Percentiles rank a stretch among this genome's conserved stretches.
Conservation (phyloP, 2,329 filamentous ascomycete genomes). For the Hawksworthiomyces lignivorus region DNA sequence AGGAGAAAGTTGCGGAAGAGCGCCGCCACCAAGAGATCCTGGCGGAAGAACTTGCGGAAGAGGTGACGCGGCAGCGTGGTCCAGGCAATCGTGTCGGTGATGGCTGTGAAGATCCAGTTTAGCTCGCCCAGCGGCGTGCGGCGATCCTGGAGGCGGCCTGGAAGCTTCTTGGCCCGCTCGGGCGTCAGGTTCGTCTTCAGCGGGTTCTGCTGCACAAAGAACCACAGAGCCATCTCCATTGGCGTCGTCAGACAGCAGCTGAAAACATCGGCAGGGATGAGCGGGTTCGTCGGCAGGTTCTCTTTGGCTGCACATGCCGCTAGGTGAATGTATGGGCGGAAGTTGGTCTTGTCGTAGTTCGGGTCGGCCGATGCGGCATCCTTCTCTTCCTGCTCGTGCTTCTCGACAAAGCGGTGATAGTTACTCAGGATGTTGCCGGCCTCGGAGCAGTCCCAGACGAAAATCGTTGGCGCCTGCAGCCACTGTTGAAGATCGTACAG, state of each 20-base stretch:
- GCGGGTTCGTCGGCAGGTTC: conserved; percentile 88
- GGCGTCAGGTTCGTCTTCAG: conserved; percentile 60
- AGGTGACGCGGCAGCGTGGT: conserved; percentile 82
- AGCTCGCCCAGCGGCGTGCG: conserved; percentile 90
- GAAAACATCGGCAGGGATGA: conserved; percentile 89
- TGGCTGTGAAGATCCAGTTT: conserved; percentile 99
- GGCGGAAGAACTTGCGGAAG: conserved; percentile 94
- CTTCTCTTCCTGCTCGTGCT: conserved; percentile 83
- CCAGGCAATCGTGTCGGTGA: conserved; percentile 98
- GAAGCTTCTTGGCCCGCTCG: conserved; percentile 80
- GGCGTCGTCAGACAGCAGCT: conserved; percentile 93
- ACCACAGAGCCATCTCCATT: conserved; percentile 94
- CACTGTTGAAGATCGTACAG: conserved; percentile 92
- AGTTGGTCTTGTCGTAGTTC: conserved; percentile 70
- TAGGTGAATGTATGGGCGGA: conserved; percentile 70
- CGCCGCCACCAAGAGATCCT: conserved; percentile 98
- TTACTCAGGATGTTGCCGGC: conserved; percentile 93
- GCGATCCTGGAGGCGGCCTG: conserved; percentile 84
- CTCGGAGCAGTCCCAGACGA: conserved; percentile 96
- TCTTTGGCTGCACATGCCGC: conserved; percentile 88
- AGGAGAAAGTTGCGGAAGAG: conserved; percentile 94
- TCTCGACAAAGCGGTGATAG: conserved; percentile 89
- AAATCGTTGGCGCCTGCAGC: conserved; percentile 91
- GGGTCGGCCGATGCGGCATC: conserved; percentile 71
- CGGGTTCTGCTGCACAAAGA: conserved; percentile 91